Percentiles rank a stretch among this genome's conserved stretches.
Conservation (phyloP, 306 rosid species). For the Vachellia collinsii region DNA sequence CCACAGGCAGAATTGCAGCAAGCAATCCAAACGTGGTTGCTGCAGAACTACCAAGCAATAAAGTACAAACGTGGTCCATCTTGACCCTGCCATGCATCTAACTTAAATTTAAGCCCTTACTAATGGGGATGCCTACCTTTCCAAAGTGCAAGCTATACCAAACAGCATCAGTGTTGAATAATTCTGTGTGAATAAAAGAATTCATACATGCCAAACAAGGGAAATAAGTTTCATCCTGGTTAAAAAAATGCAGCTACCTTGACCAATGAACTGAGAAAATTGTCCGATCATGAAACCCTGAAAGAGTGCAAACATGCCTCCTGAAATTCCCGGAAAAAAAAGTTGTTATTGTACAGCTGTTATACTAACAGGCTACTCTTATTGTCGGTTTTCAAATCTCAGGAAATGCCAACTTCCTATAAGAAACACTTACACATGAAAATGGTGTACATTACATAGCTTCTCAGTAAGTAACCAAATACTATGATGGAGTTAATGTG, state of each 20-base stretch:
- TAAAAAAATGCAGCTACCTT: conserved; percentile 56
- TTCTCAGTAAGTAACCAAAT: conserved; percentile 1
- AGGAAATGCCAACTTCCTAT: conserved; percentile 10
- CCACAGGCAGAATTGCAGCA: neutral
- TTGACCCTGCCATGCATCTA: conserved; percentile 18
- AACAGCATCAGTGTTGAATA: neutral
- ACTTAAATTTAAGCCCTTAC: conserved; percentile 5
- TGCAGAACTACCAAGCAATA: conserved; percentile 25
- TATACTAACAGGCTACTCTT: conserved; percentile 1
- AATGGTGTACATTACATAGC: neutral
- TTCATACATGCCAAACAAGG: conserved; percentile 22
- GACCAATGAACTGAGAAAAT: conserved; percentile 97
- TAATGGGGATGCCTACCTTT: neutral
- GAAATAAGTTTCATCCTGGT: conserved; percentile 22
- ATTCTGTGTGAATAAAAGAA: conserved; percentile 9
- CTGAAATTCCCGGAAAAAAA: conserved; percentile 46
- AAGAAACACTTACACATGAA: neutral
- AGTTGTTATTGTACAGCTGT: neutral
- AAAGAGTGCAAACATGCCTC: conserved; percentile 84
- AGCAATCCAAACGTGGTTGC: neutral
- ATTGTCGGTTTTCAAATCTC: conserved; percentile 14
- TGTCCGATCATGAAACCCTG: conserved; percentile 97
- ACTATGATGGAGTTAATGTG: neutral
- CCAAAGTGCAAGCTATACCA: neutral
- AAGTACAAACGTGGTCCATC: conserved; percentile 6